phyloP scores from a whole-genome alignment of 129 eudicot genomes.

The Artemisia tridentata region DNA sequence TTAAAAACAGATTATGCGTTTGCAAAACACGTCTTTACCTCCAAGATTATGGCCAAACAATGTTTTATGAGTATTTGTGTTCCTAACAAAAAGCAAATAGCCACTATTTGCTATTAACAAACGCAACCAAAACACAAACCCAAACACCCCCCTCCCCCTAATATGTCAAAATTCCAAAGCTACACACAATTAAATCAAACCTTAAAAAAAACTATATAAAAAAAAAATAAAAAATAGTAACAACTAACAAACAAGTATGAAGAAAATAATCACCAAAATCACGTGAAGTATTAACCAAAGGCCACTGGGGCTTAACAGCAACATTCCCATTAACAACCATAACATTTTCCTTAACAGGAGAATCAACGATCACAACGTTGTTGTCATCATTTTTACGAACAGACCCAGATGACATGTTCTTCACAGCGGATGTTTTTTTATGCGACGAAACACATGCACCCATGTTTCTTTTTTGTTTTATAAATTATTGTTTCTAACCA shows the following conservation, averaged over 20 bases:
- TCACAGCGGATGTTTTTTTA: conserved; percentile 7
- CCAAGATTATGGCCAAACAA: too few relatives aligned
- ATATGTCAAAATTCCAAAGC: too few relatives aligned
- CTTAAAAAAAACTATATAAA: not conserved
- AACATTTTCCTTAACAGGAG: conserved; percentile 25
- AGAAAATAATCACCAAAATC: conserved; percentile 25
- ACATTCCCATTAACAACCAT: conserved; percentile 26
- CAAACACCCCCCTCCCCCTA: too few relatives aligned
- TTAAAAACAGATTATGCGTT: too few relatives aligned
- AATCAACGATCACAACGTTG: conserved; percentile 1
- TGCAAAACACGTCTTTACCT: too few relatives aligned
- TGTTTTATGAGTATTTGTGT: too few relatives aligned
- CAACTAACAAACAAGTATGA: not conserved
- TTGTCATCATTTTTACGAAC: conserved; percentile 14
- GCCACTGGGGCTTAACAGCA: conserved; percentile 38
- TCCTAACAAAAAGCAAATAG: too few relatives aligned
- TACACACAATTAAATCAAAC: not conserved
- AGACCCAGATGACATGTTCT: conserved; percentile 20
- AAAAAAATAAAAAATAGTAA: not conserved
- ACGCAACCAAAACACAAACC: too few relatives aligned
- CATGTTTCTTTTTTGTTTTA: conserved; percentile 4
- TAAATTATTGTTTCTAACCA: conserved; percentile 15
- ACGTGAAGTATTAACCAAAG: conserved; percentile 19
- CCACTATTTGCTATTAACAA: too few relatives aligned
- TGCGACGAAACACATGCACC: conserved; percentile 35